Conservation (phyloP, 441 rosid genomes). For the Gossypium aridum region DNA sequence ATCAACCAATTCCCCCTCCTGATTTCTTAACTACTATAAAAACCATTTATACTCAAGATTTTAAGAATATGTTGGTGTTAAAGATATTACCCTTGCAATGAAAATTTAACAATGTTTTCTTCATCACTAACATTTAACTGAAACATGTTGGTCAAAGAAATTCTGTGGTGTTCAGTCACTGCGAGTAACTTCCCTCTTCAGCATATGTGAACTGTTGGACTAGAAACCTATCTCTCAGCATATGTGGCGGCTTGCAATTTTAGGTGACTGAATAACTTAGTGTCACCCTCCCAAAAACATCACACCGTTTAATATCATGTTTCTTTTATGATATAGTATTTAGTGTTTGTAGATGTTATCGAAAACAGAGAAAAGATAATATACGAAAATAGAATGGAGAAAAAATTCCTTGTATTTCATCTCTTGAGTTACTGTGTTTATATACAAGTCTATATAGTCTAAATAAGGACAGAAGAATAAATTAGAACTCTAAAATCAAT, state of each 20-base stretch:
- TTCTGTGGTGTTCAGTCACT: not conserved
- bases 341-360: not conserved
- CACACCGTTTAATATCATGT: not conserved
- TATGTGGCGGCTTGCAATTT: not conserved
- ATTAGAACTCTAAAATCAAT: not conserved
- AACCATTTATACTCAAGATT: conserved; percentile 7
- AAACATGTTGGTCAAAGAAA: not conserved
- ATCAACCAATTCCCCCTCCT: conserved; percentile 7
- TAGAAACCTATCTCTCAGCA: not conserved
- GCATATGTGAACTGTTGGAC: not conserved
- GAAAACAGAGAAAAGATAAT: not conserved
- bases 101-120: not conserved
- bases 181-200: not conserved
- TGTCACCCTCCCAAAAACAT: not conserved
- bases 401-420: not conserved
- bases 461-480: not conserved
- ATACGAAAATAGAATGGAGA: not conserved
- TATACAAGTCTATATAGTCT: not conserved
- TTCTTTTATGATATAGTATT: not conserved
- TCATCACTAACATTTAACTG: not conserved
- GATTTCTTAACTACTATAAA: conserved; percentile 2
- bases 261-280: not conserved
- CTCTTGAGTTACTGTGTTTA: not conserved
- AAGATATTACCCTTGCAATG: not conserved
- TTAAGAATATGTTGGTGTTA: not conserved